Percentiles rank a stretch among this genome's conserved stretches.
These are phyloP conservation scores for Vaccinium darrowii DNA, from an alignment of 148 eudicot species.

Conservation along the genomic window DNA sequence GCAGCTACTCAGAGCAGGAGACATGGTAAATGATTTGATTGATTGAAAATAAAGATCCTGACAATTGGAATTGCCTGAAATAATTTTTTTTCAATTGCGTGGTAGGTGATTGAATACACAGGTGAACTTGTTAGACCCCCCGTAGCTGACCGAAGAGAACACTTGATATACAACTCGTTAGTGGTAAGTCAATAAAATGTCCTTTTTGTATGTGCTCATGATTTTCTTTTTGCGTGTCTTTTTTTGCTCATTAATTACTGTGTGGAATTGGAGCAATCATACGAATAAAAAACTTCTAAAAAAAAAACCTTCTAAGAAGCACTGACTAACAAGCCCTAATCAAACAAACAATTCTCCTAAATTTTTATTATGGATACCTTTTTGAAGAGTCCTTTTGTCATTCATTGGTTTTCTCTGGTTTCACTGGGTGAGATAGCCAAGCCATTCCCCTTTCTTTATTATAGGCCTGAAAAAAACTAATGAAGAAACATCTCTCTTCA, in stretches of 20 bases:
- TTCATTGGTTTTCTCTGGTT: background rate
- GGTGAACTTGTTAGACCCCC: conserved; percentile 90
- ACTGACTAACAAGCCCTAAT: background rate
- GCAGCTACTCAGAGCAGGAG: conserved; percentile 89
- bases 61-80: background rate
- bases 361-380: background rate
- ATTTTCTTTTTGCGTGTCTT: background rate
- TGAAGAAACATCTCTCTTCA: background rate
- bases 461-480: background rate
- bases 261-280: background rate
- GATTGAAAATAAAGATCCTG: background rate
- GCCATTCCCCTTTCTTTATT: background rate
- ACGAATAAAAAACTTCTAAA: background rate
- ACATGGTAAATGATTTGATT: conserved; percentile 56
- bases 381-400: background rate
- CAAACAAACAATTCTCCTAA: background rate
- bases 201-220: background rate
- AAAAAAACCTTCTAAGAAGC: background rate
- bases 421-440: background rate
- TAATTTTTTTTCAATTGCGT: conserved; percentile 5
- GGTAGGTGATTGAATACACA: conserved; percentile 84
- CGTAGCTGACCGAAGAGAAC: conserved; percentile 94
- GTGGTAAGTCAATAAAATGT: conserved; percentile 58
- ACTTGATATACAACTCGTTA: conserved; percentile 77
- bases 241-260: background rate